Conservation (phyloP, 495 filamentous ascomycete species). For the Penicillium taxi region DNA sequence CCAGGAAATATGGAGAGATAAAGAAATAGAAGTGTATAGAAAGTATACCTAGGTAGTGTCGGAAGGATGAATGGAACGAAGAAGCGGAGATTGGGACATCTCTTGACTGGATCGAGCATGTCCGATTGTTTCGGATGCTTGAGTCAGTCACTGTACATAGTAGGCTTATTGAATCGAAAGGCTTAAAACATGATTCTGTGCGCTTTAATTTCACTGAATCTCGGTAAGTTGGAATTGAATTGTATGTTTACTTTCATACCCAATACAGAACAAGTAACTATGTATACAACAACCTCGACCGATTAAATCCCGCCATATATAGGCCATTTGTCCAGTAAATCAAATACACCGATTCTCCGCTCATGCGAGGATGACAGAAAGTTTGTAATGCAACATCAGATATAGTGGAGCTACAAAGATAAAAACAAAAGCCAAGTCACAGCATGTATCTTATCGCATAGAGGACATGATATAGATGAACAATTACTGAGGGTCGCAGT, state of each 20-base stretch:
- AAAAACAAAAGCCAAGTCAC: too few species aligned
- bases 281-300: constrained; percentile 11
- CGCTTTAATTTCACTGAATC: too few species aligned
- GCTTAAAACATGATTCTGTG: too few species aligned
- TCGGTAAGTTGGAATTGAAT: too few species aligned
- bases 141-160: constrained; percentile 22
- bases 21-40: neutral
- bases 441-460: too few species aligned
- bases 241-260: too few species aligned
- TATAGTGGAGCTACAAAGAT: constrained; percentile 7
- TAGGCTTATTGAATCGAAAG: constrained; percentile 14
- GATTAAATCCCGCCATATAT: constrained; percentile 5
- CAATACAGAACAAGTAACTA: neutral
- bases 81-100: constrained; percentile 1
- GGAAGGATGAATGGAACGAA: neutral
- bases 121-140: neutral
- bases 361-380: neutral
- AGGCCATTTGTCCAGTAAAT: constrained; percentile 5
- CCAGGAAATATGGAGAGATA: too few species aligned
- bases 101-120: constrained; percentile 1
- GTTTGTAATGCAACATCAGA: constrained; percentile 14
- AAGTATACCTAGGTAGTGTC: neutral
- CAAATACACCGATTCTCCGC: constrained; percentile 3
- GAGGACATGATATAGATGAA: too few species aligned
- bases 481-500: constrained; percentile 45